Conservation (phyloP, 306 rosid species). For the Quercus berberidifolia region DNA sequence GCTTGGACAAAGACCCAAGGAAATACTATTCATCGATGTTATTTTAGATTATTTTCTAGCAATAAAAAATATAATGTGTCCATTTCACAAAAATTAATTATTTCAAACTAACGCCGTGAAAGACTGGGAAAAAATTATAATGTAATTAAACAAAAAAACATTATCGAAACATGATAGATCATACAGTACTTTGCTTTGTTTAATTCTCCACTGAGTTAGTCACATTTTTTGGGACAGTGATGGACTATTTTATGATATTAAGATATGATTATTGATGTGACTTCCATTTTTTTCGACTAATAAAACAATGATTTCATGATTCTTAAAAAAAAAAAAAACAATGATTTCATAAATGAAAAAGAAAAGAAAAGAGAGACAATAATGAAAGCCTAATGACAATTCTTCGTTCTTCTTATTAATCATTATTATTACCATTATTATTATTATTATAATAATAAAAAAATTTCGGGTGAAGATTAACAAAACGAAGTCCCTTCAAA, state of each 20-base stretch:
- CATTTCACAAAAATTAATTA: neutral
- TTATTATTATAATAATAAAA: too few species aligned
- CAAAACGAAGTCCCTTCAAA: too few species aligned
- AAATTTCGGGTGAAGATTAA: too few species aligned
- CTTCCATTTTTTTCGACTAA: too few species aligned
- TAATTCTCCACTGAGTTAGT: constrained; percentile 4
- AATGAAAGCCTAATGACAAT: too few species aligned
- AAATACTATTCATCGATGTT: neutral
- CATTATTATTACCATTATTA: too few species aligned
- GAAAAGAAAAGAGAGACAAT: too few species aligned
- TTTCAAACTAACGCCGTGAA: neutral
- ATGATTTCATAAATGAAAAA: too few species aligned
- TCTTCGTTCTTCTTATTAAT: too few species aligned
- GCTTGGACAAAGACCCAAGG: too few species aligned
- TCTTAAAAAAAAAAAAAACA: too few species aligned
- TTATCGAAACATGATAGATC: neutral
- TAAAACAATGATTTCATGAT: too few species aligned
- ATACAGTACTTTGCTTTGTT: constrained; percentile 14
- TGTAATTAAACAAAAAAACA: neutral
- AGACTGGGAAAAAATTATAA: neutral
- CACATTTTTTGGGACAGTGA: neutral
- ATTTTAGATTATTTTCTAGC: neutral
- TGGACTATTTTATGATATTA: neutral
- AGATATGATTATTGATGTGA: neutral
- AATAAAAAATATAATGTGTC: neutral